Base-by-base conservation (phyloP, 345 rosid species). In the Hibiscus tridactylites region DNA sequence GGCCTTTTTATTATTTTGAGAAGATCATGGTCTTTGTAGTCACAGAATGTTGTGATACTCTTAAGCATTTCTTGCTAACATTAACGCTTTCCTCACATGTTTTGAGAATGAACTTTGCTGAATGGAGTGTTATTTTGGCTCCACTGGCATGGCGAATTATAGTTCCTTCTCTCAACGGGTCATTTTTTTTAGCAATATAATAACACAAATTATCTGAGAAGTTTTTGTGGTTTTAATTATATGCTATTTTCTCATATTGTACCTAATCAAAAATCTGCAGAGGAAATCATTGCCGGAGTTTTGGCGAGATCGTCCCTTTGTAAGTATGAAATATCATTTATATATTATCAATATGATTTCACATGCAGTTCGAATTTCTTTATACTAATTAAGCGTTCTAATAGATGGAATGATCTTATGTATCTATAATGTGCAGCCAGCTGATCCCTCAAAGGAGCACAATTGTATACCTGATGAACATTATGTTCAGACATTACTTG, bases 361-460 rank as follows among this genome's bases (percentile, higher is more conserved):
- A 8, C 28, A 19, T 66, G 50, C 57, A 13, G 28, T 47, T 42
- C 15, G n/a, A 65, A 46, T 6, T 21, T 65, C 54, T 42, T 65
- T 21, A 5, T 42, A 39, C 31, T n/a, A 17, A 10, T 39, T 12
- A 44, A 44, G 54, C 3, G 54, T 21, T 37, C 2, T 65, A 44
- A 24, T 47, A 26, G 37, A 26, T 66, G 39, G 29, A 47, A 47
- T 49, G 62, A 63, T 61, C 28, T 56, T 21, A 19, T 13, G 8
- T 37, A n/a, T 52, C 61, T 39, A 26, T 73, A 49, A 24, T 71
- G 73, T 82, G 82, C 88, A 95, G 98, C 92, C 94, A 59, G 80
- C 78, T 69, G 95, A 95, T 82, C 81, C 86, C 65, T 77, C 89
- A 50, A 88, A 82, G 77, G 98, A 66, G 70, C 70, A 66, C 57